Base-by-base conservation (phyloP, 768 basidiomycete genomes). In the Kwoniella europaea region DNA sequence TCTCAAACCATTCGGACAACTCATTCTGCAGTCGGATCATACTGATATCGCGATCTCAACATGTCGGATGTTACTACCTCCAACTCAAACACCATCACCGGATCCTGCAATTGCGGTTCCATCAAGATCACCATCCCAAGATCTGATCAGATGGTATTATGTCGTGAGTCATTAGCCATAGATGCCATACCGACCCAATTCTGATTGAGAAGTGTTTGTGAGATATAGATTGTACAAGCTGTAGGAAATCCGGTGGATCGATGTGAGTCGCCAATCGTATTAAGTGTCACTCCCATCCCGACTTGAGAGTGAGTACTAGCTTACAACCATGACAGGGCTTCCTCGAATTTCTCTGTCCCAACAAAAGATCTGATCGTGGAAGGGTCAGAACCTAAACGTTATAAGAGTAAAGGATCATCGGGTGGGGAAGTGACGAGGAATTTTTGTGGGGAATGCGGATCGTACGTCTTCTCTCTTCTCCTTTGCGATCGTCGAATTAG, bases 391-490 rank as follows among this genome's bases (percentile, higher is more conserved):
- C 68, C 63, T 9, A 53, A 29, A 18, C 53, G 59, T 35, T 70
- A 64, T n/a, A 53, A 43, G 13, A 63, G 10, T 10, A 63, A 43
- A 22, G 68, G 68, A 43, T 15, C 63, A 0, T 70, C 68, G 12
- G 68, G 68, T 4, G 53, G 63, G 15, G 56, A 65, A 20, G 63
- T 65, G 10, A 60, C 55, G 0, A 27, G 68, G 52, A 27, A 58
- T n/a, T 70, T 70, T 22, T 70, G 68, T 43, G 54, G 55, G 15
- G 57, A 56, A 24, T 70, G 68, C 56, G 68, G 68, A 63, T 65
- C 63, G 68, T 70, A 56, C 50, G 68, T 70, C 12, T n/a, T n/a
- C n/a, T n/a, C n/a, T n/a, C 22, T 44, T 10, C 13, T n/a, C n/a
- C n/a, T n/a, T n/a, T n/a, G n/a, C n/a, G n/a, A n/a, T n/a, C n/a